Evolutionary conservation across 2,329 filamentous ascomycete species (phyloP).

Genomic region (Lachnellula arida): DNA sequence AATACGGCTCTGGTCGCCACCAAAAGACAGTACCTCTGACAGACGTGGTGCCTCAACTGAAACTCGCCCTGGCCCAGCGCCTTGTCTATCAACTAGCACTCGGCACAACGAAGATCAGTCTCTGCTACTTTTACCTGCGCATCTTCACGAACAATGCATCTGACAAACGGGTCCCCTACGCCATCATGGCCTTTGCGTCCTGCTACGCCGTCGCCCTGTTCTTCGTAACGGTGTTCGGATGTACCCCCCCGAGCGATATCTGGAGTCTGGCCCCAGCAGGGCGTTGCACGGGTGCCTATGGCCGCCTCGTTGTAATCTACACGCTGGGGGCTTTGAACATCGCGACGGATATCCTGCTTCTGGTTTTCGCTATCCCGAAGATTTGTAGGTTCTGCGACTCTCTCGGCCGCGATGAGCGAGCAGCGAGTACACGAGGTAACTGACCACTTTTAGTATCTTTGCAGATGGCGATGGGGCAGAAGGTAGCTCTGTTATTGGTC

Average conservation of each 20-base stretch:
- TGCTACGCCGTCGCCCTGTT: constrained; percentile 8
- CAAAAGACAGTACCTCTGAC: background rate
- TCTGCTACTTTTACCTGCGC: constrained; percentile 12
- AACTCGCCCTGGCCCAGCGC: constrained; percentile 4
- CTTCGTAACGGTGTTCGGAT: constrained; percentile 14
- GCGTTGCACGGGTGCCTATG: constrained; percentile 5
- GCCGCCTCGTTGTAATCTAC: background rate
- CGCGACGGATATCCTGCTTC: constrained; percentile 12
- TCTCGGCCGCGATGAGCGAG: background rate
- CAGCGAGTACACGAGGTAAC: background rate
- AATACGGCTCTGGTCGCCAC: constrained; percentile 9
- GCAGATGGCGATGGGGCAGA: no score
- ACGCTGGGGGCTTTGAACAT: constrained; percentile 8
- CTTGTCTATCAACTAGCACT: constrained; percentile 6
- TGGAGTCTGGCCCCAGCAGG: constrained; percentile 11
- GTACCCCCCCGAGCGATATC: constrained; percentile 11
- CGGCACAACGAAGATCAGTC: constrained; percentile 9
- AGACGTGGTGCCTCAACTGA: background rate
- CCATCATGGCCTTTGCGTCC: background rate
- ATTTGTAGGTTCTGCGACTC: constrained; percentile 9
- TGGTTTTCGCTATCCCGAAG: constrained; percentile 20
- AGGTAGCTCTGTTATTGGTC: no score
- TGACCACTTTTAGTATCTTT: background rate
- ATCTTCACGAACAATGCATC: constrained; percentile 7
- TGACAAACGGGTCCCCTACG: constrained; percentile 1